Conservation (phyloP, 257 asterid genomes). For the Jaltomata sinuosa region DNA sequence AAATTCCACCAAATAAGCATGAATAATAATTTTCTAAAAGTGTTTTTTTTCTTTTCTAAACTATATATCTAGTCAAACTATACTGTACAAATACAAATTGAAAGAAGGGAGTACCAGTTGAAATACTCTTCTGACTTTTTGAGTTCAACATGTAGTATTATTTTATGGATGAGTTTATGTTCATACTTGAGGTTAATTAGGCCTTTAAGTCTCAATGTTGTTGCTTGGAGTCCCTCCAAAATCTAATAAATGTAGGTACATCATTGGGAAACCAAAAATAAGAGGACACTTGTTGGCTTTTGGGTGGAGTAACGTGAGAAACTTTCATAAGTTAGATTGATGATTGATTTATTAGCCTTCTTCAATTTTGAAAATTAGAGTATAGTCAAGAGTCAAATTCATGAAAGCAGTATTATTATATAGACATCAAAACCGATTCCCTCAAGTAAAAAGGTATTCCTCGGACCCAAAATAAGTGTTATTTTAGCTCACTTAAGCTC, state of each 20-base stretch:
- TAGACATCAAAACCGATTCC: neutral
- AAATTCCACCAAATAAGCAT: too few species aligned
- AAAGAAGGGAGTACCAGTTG: neutral
- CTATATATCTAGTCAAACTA: neutral
- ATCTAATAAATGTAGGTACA: neutral
- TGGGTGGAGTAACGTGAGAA: conserved; percentile 3
- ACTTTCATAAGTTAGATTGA: neutral
- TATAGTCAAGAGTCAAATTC: neutral
- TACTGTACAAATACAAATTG: neutral
- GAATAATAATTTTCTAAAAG: too few species aligned
- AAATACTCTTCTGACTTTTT: neutral
- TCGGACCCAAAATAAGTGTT: too few species aligned
- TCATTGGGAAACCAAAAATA: neutral
- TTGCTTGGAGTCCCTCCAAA: neutral
- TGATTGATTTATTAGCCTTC: too few species aligned
- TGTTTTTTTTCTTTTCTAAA: too few species aligned
- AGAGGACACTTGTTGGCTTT: neutral
- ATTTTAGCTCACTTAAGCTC: too few species aligned
- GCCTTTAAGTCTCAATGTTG: neutral
- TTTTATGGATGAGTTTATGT: neutral
- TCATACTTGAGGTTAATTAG: neutral
- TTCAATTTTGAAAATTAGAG: neutral
- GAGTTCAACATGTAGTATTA: neutral
- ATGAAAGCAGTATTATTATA: neutral
- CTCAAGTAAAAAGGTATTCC: neutral